Evolutionary conservation across 805 yeast genomes (phyloP).

Genomic region (Spathaspora arborariae): DNA sequence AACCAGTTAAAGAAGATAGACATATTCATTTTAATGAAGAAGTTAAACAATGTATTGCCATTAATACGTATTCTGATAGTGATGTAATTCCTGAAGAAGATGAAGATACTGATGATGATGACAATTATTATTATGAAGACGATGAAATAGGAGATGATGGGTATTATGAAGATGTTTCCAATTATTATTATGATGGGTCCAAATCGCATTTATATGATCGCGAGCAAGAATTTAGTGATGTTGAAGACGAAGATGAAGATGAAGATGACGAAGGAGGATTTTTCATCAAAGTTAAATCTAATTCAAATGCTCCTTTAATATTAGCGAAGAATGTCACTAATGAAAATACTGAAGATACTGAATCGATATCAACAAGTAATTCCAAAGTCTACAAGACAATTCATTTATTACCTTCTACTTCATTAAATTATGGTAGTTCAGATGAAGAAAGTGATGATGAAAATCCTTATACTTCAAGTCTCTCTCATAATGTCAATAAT

Average conservation of each 20-base stretch:
- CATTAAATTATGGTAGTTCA: conserved; percentile 69
- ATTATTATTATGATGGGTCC: conserved; percentile 6
- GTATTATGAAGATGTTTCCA: conserved; percentile 5
- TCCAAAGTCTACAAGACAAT: conserved; percentile 50
- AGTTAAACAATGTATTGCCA: conserved; percentile 90
- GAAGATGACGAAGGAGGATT: conserved; percentile 67
- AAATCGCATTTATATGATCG: conserved; percentile 2
- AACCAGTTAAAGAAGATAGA: conserved; percentile 21
- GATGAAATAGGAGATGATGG: conserved; percentile 19
- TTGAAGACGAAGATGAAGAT: conserved; percentile 43
- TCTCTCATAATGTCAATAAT: conserved; percentile 70
- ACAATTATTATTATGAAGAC: conserved; percentile 11
- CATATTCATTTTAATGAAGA: conserved; percentile 91
- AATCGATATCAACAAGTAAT: conserved; percentile 26
- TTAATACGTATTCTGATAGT: conserved; percentile 45
- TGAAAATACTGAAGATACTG: conserved; percentile 23
- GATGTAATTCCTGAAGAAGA: conserved; percentile 24
- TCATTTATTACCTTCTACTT: conserved; percentile 80
- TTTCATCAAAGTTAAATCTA: conserved; percentile 53
- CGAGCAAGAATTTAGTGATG: conserved; percentile 15
- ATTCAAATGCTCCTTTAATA: conserved; percentile 25
- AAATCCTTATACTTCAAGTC: conserved; percentile 46
- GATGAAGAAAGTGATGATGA: conserved; percentile 63
- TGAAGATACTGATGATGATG: conserved; percentile 11
- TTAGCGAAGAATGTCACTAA: conserved; percentile 7